A percentile compares a stretch with the other conserved stretches of the same genome.
These are phyloP conservation scores for Neophaeococcomyces aloes DNA, from an alignment of 2,329 filamentous ascomycete genomes.

Conservation along the genomic window DNA sequence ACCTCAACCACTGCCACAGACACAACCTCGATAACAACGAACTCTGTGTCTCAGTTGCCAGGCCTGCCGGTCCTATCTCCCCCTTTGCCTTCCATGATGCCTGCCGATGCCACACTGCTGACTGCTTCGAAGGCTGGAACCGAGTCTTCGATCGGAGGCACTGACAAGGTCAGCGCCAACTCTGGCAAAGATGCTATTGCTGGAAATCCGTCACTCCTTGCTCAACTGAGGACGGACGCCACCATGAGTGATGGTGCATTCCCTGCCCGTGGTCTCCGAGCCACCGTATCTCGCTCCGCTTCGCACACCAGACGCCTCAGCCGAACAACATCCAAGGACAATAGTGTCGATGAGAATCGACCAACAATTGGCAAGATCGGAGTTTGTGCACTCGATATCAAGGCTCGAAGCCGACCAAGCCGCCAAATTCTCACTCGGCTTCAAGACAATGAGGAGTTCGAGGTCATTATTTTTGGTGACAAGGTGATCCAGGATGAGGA, in stretches of 20 bases:
- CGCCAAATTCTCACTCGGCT: constrained; percentile 90
- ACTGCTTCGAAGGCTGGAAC: neutral
- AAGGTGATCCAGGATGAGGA: constrained; percentile 97
- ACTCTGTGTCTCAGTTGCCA: constrained; percentile 12
- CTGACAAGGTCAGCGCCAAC: neutral
- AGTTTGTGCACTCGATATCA: constrained; percentile 88
- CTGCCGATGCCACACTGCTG: neutral
- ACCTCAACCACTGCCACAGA: constrained; percentile 20
- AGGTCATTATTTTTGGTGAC: constrained; percentile 95
- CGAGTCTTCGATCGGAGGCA: neutral
- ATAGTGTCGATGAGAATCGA: constrained; percentile 17
- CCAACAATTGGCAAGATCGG: constrained; percentile 59
- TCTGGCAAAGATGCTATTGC: neutral
- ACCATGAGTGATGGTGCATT: constrained; percentile 5
- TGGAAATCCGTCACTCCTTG: constrained; percentile 1
- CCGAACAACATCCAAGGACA: constrained; percentile 16
- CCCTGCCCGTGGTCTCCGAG: constrained; percentile 15
- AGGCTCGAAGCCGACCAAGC: constrained; percentile 92
- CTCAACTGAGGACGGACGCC: neutral
- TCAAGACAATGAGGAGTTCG: constrained; percentile 83
- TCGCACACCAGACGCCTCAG: constrained; percentile 20
- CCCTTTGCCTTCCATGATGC: constrained; percentile 6
- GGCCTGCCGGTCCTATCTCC: constrained; percentile 20
- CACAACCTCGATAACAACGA: constrained; percentile 19
- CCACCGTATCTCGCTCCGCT: constrained; percentile 14